Evolutionary conservation across 805 yeast genomes (phyloP), one percentile per base, ranked within the genome.

Genomic region (Kluyveromyces dobzhanskii): DNA sequence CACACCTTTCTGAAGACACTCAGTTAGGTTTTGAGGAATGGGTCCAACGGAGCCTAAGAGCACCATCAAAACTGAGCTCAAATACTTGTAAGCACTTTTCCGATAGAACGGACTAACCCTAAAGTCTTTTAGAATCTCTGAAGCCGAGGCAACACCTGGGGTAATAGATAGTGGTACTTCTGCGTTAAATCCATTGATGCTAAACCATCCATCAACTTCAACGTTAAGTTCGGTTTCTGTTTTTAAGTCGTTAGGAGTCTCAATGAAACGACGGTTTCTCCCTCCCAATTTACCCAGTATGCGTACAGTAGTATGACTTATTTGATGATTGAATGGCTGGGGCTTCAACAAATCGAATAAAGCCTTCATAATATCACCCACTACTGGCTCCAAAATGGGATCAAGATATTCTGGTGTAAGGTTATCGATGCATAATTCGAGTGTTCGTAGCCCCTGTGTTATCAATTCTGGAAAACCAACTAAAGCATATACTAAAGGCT

Each of bases 251-350:
- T 73, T 65, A 29, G 88, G 86, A 2, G 94, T 82, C 41, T 76
- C 77, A 50, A 92, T 70, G 55, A 86, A 85, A 38, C 81, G 78
- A 49, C 96, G 78, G 52, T 92, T 92, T 54, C 98, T 75, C 2
- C 99, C 99, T 28, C 99, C 99, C 13, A 92, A 66, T 56, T 94
- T 92, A 37, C 99, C 98, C 37, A 92, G 66, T 28, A 92, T 86
- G 45, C 97, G 71, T 40, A 92, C 78, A 0, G 97, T 88, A 0
- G 95, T 86, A 56, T 92, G 98, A 13, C 95, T 82, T 48, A 88
- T 95, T 47, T 86, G 94, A 50, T 92, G 97, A 48, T 84, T 85
- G 56, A 86, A 87, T 0, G 99, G 97, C 26, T 88, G 72, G 1
- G 99, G 98, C 51, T 79, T 79, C 48, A 92, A 62, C 50, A 90